phyloP scores from a whole-genome alignment of 768 basidiomycete species.

The Suillus subalutaceus region DNA sequence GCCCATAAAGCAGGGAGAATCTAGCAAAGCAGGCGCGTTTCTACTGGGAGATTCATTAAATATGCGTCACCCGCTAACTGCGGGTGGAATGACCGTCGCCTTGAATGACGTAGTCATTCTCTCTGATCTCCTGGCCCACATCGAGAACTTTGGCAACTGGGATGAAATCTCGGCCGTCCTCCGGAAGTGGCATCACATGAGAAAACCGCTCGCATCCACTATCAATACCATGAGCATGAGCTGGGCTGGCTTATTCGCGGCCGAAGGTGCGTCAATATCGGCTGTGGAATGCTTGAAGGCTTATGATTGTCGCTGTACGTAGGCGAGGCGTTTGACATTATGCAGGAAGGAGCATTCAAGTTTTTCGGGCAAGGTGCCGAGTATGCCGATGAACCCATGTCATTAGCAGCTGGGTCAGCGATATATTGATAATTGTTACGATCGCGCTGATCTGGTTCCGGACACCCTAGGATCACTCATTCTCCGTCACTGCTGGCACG shows the following conservation, averaged over 20 bases:
- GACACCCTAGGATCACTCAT: background rate
- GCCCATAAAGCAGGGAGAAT: slow-evolving; percentile 59
- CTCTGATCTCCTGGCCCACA: slow-evolving; percentile 51
- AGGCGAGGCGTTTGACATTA: background rate
- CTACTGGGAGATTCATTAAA: slow-evolving; percentile 93
- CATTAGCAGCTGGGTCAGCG: background rate
- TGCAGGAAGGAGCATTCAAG: slow-evolving; percentile 1
- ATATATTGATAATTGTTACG: background rate
- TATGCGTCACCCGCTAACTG: slow-evolving; percentile 95
- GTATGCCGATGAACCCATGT: background rate
- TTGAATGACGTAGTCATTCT: slow-evolving; percentile 79
- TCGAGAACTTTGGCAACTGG: slow-evolving; percentile 48
- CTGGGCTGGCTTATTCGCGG: slow-evolving; percentile 86
- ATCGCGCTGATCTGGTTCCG: background rate
- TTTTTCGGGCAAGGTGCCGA: background rate
- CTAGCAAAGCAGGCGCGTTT: slow-evolving; percentile 62
- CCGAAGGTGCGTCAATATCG: slow-evolving; percentile 63
- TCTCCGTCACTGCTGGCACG: background rate
- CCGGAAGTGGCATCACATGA: slow-evolving; percentile 73
- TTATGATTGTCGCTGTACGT: background rate
- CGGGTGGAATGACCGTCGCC: slow-evolving; percentile 94
- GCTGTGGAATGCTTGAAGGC: background rate
- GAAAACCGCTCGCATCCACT: slow-evolving; percentile 77
- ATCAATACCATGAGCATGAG: slow-evolving; percentile 90
- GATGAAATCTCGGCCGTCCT: slow-evolving; percentile 48